Evolutionary conservation across 1,139 yeast genomes (phyloP), one percentile per base, ranked within the genome.

Genomic region (Blastobotrys apis): DNA sequence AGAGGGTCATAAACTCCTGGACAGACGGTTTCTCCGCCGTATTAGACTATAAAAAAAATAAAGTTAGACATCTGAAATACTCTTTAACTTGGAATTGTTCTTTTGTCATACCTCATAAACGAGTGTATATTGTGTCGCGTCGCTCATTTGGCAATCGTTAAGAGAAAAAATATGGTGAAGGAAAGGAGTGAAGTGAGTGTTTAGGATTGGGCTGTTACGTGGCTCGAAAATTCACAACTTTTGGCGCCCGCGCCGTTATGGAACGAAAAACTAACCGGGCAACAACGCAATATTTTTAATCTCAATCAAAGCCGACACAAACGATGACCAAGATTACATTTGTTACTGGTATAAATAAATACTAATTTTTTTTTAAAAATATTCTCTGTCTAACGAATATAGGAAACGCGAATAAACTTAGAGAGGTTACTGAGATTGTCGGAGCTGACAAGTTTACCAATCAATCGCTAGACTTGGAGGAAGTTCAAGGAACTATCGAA

Each of bases 331-430:
- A 43, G 36, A 49, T 52, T 32, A 47, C 47, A 8, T 49, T 52
- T 33, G 55, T 52, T 5, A 52, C 55, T 12, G 55, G n/a, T 53
- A 21, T 36, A 44, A 36, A n/a, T n/a, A n/a, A n/a, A n/a, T n/a
- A n/a, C n/a, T n/a, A n/a, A n/a, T n/a, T n/a, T n/a, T n/a, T n/a
- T 5, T 56, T 56, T 9, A 43, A 59, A 57, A 34, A 20, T 33
- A 3, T 4, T 31, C 34, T 31, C n/a, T 15, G 20, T 4, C 6
- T 13, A 6, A 10, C 84, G 95, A 2, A 95, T n/a, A n/a, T n/a
- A n/a, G n/a, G 98, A 16, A 92, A 92, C 65, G 80, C 80, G 51
- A 87, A 90, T 68, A 92, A 92, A 65, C 73, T 90, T 50, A 77
- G 75, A 54, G 98, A 92, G 63, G 94, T 90, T 25, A 74, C 81